Evolutionary conservation across 129 eudicot species (phyloP).

Genomic region (Centella asiatica): DNA sequence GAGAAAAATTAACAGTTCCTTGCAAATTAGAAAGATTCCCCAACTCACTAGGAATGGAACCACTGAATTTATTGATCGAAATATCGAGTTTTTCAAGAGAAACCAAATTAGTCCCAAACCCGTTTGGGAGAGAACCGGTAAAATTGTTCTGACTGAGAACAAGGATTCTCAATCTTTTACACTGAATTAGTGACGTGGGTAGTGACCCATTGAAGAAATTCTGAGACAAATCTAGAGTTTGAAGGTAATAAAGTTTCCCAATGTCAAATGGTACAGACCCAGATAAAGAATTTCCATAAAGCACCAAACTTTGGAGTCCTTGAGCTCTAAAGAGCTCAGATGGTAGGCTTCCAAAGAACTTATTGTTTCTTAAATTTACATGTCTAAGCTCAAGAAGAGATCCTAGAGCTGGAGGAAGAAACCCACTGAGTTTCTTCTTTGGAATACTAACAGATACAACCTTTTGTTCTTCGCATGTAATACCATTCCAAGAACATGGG

Average conservation of each 20-base stretch:
- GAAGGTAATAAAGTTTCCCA: slow-evolving; percentile 66
- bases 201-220: slow-evolving; percentile 86
- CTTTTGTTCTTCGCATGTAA: slow-evolving; percentile 64
- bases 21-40: slow-evolving; percentile 75
- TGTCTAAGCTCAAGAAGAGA: slow-evolving; percentile 75
- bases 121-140: slow-evolving; percentile 64
- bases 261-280: slow-evolving; percentile 70
- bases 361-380: slow-evolving; percentile 73
- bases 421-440: slow-evolving; percentile 70
- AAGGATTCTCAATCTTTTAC: slow-evolving; percentile 72
- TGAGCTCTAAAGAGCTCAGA: slow-evolving; percentile 60
- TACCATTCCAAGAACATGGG: slow-evolving; percentile 99
- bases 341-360: slow-evolving; percentile 56
- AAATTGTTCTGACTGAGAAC: slow-evolving; percentile 71
- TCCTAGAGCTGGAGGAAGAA: slow-evolving; percentile 64
- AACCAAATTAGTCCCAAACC: slow-evolving; percentile 57
- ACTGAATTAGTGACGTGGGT: slow-evolving; percentile 57
- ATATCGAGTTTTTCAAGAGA: slow-evolving; percentile 67
- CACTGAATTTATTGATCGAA: slow-evolving; percentile 49
- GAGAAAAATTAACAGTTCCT: slow-evolving; percentile 87
- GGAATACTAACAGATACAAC: slow-evolving; percentile 96
- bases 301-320: slow-evolving; percentile 91
- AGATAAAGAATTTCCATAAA: slow-evolving; percentile 75
- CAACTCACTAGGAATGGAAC: slow-evolving; percentile 70
- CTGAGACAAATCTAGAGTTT: slow-evolving; percentile 66